Evolutionary conservation across 208 protist genomes (phyloP).

Genomic region (Blechomonas ayalai): DNA sequence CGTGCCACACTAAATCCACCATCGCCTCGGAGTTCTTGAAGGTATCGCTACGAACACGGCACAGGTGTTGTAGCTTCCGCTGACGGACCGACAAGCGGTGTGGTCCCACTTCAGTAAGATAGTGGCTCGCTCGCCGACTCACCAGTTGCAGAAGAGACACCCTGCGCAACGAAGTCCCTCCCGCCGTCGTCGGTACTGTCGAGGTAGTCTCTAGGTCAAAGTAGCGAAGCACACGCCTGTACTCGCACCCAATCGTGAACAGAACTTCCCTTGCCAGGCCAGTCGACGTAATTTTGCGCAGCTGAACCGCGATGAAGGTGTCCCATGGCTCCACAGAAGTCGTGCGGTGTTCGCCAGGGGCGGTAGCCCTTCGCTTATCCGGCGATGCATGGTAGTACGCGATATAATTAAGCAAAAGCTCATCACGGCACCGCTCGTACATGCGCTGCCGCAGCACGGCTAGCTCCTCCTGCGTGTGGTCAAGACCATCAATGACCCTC

Average conservation of each 20-base stretch:
- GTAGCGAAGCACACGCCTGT: slow-evolving; percentile 50
- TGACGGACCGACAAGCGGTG: slow-evolving; percentile 31
- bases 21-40: slow-evolving; percentile 73
- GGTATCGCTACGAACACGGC: slow-evolving; percentile 40
- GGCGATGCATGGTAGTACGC: slow-evolving; percentile 9
- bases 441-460: slow-evolving; percentile 50
- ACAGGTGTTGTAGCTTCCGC: slow-evolving; percentile 30
- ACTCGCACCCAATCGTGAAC: slow-evolving; percentile 55
- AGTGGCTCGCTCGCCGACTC: slow-evolving; percentile 12
- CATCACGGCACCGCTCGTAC: slow-evolving; percentile 54
- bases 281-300: slow-evolving; percentile 40
- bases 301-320: slow-evolving; percentile 12
- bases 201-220: slow-evolving; percentile 37
- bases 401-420: slow-evolving; percentile 54
- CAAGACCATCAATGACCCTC: slow-evolving; percentile 72
- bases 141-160: slow-evolving; percentile 7
- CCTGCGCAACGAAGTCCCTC: background rate
- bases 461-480: slow-evolving; percentile 71
- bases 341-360: background rate
- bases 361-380: too few relatives aligned
- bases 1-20: slow-evolving; percentile 79
- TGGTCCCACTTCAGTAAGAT: slow-evolving; percentile 15
- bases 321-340: slow-evolving; percentile 4
- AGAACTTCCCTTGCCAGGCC: slow-evolving; percentile 80
- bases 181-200: background rate